Conservation (phyloP, 2,329 filamentous ascomycete species). For the Clonostachys solani region DNA sequence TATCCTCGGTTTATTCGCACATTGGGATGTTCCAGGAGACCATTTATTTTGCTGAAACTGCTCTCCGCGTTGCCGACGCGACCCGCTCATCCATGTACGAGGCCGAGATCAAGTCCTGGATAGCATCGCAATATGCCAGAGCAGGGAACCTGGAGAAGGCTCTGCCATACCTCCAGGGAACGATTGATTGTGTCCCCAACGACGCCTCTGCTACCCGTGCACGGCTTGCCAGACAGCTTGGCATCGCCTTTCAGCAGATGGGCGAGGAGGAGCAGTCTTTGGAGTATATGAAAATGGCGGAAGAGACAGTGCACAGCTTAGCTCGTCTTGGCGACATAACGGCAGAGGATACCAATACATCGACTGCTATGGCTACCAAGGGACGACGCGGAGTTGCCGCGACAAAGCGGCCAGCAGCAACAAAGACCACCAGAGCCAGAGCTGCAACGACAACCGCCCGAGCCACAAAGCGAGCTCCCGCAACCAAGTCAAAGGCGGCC, state of each 20-base stretch:
- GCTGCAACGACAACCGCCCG: constrained; percentile 5
- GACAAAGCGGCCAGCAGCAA: constrained; percentile 5
- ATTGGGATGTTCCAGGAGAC: constrained; percentile 87
- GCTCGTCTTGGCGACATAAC: constrained; percentile 23
- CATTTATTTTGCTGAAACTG: constrained; percentile 81
- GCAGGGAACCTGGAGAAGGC: constrained; percentile 58
- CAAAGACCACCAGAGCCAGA: constrained; percentile 7
- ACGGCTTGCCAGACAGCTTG: constrained; percentile 48
- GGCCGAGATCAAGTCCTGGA: constrained; percentile 49
- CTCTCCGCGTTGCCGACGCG: constrained; percentile 69
- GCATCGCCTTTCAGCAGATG: constrained; percentile 48
- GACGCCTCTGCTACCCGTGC: constrained; percentile 28
- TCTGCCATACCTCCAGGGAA: constrained; percentile 46
- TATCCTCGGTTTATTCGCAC: constrained; percentile 76
- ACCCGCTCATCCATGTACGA: constrained; percentile 57
- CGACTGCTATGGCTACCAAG: constrained; percentile 7
- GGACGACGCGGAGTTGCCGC: constrained; percentile 1
- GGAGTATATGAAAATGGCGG: constrained; percentile 42
- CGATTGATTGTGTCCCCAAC: constrained; percentile 43
- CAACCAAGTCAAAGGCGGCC: background rate
- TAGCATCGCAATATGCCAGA: constrained; percentile 49
- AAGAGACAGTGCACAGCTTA: constrained; percentile 25
- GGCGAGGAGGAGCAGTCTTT: constrained; percentile 37
- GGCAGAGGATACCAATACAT: constrained; percentile 3
- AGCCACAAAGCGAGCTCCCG: constrained; percentile 1